Percentiles rank a stretch among this genome's conserved stretches.
Evolutionary conservation across 208 protist genomes (phyloP).

Genomic region (Leishmania tarentolae): DNA sequence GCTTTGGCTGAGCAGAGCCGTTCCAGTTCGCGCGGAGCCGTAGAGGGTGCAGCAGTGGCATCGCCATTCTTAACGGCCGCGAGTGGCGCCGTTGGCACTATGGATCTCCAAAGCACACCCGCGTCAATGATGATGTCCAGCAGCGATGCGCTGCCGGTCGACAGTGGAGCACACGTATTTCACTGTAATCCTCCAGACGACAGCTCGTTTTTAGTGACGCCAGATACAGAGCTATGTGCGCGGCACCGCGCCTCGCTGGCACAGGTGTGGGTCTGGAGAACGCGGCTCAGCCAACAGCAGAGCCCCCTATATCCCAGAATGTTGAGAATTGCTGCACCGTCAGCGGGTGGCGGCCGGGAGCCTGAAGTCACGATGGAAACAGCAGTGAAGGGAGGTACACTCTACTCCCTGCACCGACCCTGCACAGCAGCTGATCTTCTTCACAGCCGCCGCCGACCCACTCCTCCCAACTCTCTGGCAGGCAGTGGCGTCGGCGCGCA

Average conservation of each 20-base stretch:
- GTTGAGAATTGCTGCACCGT: neutral
- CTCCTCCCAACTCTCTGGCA: neutral
- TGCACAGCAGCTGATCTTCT: constrained; percentile 10
- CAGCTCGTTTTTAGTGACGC: constrained; percentile 5
- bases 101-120: too few species aligned
- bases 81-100: neutral
- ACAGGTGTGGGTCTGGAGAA: constrained; percentile 9
- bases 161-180: neutral
- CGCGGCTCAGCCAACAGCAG: neutral
- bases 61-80: neutral
- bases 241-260: constrained; percentile 7
- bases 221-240: constrained; percentile 13
- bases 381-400: neutral
- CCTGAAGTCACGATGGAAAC: neutral
- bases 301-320: neutral
- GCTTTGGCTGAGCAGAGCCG: neutral
- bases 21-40: neutral
- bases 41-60: neutral
- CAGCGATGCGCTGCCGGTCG: neutral
- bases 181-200: neutral
- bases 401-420: neutral
- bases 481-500: neutral
- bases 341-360: neutral
- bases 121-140: neutral
- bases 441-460: neutral